Percentiles rank a stretch among this genome's conserved stretches.
Evolutionary conservation across 1,284 basidiomycete genomes (phyloP).

Genomic region (Cryptococcus sp.): DNA sequence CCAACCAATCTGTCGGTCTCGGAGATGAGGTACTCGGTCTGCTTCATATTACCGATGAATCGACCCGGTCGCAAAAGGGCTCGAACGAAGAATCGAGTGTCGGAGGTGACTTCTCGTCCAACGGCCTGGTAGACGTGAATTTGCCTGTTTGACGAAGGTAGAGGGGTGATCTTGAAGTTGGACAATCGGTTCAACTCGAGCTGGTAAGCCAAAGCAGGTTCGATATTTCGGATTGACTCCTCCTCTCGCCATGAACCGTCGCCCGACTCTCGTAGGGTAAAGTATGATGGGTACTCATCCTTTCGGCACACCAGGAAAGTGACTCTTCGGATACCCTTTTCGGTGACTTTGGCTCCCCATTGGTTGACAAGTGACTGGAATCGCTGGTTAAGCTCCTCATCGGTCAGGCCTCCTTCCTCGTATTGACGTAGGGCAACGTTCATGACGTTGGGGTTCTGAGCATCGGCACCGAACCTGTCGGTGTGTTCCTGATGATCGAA

Average conservation of each 20-base stretch:
- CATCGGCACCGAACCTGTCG: conserved; percentile 67
- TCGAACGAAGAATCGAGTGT: conserved; percentile 96
- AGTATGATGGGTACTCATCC: conserved; percentile 90
- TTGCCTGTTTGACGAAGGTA: conserved; percentile 89
- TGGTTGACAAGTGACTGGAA: conserved; percentile 72
- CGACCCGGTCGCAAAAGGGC: conserved; percentile 94
- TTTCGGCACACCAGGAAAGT: conserved; percentile 89
- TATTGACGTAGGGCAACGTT: conserved; percentile 88
- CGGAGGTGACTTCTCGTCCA: conserved; percentile 91
- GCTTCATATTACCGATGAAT: conserved; percentile 84
- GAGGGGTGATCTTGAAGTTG: conserved; percentile 92
- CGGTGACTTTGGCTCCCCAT: conserved; percentile 59
- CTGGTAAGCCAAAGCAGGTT: conserved; percentile 97
- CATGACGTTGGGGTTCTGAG: conserved; percentile 81
- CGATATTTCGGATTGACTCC: conserved; percentile 94
- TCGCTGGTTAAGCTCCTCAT: conserved; percentile 71
- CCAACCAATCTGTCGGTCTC: conserved; percentile 97
- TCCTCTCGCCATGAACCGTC: conserved; percentile 84
- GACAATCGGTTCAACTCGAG: conserved; percentile 93
- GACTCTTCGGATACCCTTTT: conserved; percentile 82
- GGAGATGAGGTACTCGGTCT: conserved; percentile 92
- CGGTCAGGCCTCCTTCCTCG: conserved; percentile 68
- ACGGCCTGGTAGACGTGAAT: conserved; percentile 96
- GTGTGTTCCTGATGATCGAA: conserved; percentile 68
- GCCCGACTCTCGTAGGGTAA: conserved; percentile 70